Percentiles rank a stretch among this genome's conserved stretches.
Evolutionary conservation across 306 rosid genomes (phyloP).

Genomic region (cucumber (Cucumis sativus)): Cucumber_9930_V3 NC_026658.2:25624001-25624500

Average conservation of each 20-base stretch:
- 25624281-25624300: conserved; percentile 38
- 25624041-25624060: background rate
- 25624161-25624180: conserved; percentile 43
- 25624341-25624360: background rate
- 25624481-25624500: background rate
- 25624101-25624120: background rate
- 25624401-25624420: background rate
- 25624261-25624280: conserved; percentile 58
- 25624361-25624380: background rate
- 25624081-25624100: background rate
- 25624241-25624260: conserved; percentile 86
- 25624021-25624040: background rate
- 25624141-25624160: conserved; percentile 29
- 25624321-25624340: background rate
- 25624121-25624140: conserved; percentile 5
- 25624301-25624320: conserved; percentile 26
- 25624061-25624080: background rate
- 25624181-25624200: conserved; percentile 91
- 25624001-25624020: background rate
- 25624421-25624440: background rate
- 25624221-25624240: conserved; percentile 96
- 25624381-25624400: background rate
- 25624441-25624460: background rate
- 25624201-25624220: conserved; percentile 80
- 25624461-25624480: background rate